Conservation (phyloP, 176 grass and related monocot species). For the Eragrostis nindensis region DNA sequence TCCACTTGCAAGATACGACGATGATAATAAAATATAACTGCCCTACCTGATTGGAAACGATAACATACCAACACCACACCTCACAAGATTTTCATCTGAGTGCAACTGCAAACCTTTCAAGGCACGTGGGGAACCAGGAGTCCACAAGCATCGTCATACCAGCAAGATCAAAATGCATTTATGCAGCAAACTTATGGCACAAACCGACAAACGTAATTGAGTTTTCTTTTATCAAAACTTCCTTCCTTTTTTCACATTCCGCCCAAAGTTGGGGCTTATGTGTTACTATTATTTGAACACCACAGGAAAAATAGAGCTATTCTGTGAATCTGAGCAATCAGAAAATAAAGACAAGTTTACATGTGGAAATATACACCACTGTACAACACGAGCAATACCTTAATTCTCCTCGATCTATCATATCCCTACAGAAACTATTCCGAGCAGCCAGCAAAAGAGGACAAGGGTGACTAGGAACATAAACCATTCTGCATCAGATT, state of each 20-base stretch:
- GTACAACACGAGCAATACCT: conserved; percentile 47
- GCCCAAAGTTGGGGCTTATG: conserved; percentile 19
- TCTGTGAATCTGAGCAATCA: conserved; percentile 41
- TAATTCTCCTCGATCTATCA: conserved; percentile 37
- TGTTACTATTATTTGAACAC: conserved; percentile 34
- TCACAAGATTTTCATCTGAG: not conserved
- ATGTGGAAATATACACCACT: conserved; percentile 46
- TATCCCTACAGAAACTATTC: not conserved
- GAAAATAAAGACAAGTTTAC: conserved; percentile 48
- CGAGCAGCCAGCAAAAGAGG: conserved; percentile 3
- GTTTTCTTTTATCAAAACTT: conserved; percentile 24
- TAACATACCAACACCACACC: not conserved
- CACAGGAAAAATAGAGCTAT: conserved; percentile 35
- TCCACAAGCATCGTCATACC: not conserved
- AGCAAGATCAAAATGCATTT: not conserved
- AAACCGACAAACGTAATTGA: not conserved
- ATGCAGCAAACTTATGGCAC: not conserved
- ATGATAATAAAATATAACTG: too few relatives aligned
- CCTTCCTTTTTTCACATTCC: conserved; percentile 16
- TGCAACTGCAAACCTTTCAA: not conserved
- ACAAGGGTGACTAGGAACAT: conserved; percentile 10
- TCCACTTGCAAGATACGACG: too few relatives aligned
- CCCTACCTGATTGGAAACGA: not conserved
- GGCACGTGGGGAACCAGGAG: too few relatives aligned
- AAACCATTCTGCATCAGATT: conserved; percentile 9